Evolutionary conservation across 164 flowering plant species (phyloP).

Genomic region (Cinnamomum micranthum): DNA sequence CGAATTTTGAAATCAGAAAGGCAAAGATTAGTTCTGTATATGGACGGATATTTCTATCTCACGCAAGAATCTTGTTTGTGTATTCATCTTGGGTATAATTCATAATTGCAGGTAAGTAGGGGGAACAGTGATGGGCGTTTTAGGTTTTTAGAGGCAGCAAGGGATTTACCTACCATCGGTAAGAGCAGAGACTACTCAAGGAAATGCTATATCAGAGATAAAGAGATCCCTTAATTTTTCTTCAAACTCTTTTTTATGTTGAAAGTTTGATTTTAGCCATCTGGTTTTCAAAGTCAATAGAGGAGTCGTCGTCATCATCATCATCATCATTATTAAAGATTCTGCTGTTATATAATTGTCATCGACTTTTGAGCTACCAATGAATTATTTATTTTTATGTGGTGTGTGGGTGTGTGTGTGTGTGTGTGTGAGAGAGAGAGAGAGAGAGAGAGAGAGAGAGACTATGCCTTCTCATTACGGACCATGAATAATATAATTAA

Average conservation of each 20-base stretch:
- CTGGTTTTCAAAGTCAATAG: too few relatives aligned
- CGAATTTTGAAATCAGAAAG: not conserved
- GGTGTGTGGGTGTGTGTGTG: too few relatives aligned
- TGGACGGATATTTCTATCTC: not conserved
- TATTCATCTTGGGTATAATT: not conserved
- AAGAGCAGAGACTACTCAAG: slow-evolving; percentile 23
- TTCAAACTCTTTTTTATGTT: not conserved
- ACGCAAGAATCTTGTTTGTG: not conserved
- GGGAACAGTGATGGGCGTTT: slow-evolving; percentile 39
- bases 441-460: too few relatives aligned
- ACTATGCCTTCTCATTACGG: too few relatives aligned
- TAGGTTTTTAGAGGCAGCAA: slow-evolving; percentile 63
- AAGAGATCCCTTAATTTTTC: not conserved
- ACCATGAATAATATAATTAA: too few relatives aligned
- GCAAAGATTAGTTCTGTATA: too few relatives aligned
- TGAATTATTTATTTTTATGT: too few relatives aligned
- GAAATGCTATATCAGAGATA: not conserved
- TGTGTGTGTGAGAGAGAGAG: too few relatives aligned
- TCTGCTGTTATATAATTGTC: too few relatives aligned
- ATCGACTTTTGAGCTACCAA: too few relatives aligned
- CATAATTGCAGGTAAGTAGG: slow-evolving; percentile 41
- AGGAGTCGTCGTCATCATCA: not conserved
- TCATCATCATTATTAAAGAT: too few relatives aligned
- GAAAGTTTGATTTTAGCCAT: too few relatives aligned
- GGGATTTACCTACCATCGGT: slow-evolving; percentile 77